A percentile compares a stretch with the other conserved stretches of the same genome.
phyloP scores from a whole-genome alignment of 108 stramenopile genomes.

The Asterionellopsis glacialis region DNA sequence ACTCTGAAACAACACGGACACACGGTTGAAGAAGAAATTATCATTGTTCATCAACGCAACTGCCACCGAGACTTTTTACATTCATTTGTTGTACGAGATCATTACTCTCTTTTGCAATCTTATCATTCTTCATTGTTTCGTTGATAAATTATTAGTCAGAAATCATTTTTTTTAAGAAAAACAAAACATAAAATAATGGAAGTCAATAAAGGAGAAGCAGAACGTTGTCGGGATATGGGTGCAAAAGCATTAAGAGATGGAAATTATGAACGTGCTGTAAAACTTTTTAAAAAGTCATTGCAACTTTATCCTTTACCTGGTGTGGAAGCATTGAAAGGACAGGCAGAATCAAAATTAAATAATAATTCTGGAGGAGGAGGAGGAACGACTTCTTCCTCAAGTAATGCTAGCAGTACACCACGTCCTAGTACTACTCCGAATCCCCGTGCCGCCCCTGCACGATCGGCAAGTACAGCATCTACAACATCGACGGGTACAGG shows the following conservation, averaged over 20 bases:
- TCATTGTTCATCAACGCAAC: too few relatives aligned
- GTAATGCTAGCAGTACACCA: constrained; percentile 9
- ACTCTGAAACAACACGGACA: too few relatives aligned
- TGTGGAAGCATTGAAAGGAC: constrained; percentile 71
- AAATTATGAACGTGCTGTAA: constrained; percentile 74
- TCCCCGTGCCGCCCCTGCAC: neutral
- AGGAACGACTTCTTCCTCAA: constrained; percentile 1
- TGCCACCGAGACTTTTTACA: neutral
- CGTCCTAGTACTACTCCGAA: constrained; percentile 5
- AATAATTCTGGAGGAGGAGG: constrained; percentile 3
- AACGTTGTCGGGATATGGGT: constrained; percentile 70
- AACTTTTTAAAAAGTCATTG: constrained; percentile 83
- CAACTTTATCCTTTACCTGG: constrained; percentile 88
- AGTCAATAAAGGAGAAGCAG: constrained; percentile 75
- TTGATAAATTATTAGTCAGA: too few relatives aligned
- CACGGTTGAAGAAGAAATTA: neutral
- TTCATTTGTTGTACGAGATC: too few relatives aligned
- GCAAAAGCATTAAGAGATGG: constrained; percentile 58
- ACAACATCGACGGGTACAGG: constrained; percentile 16
- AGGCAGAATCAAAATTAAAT: constrained; percentile 44
- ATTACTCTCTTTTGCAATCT: too few relatives aligned
- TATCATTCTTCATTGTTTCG: too few relatives aligned
- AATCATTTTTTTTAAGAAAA: too few relatives aligned
- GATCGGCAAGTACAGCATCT: neutral
- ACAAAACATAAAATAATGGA: constrained; percentile 13